These are phyloP conservation scores for Linum trigynum DNA, from an alignment of 345 rosid species.

Conservation along the genomic window DNA sequence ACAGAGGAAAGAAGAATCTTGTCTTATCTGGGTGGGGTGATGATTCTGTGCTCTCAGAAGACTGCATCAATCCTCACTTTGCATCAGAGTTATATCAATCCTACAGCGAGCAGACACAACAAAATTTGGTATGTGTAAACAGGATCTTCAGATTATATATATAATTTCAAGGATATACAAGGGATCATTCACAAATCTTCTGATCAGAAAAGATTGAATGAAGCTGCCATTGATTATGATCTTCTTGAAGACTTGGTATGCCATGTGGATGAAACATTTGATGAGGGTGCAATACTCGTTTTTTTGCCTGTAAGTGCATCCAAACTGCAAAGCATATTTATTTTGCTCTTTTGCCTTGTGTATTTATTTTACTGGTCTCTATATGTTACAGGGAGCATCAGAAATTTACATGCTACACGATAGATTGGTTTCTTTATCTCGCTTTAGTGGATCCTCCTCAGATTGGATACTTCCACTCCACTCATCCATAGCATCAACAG, in stretches of 20 bases:
- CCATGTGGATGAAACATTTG: constrained; percentile 69
- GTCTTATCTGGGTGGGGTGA: constrained; percentile 90
- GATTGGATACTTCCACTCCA: constrained; percentile 89
- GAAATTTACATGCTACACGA: constrained; percentile 68
- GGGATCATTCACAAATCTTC: constrained; percentile 5
- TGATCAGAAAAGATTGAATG: constrained; percentile 70
- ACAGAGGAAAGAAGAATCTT: constrained; percentile 86
- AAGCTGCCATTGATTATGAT: constrained; percentile 76
- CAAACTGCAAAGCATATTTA: background rate
- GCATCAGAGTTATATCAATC: constrained; percentile 46
- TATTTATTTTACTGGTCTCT: background rate
- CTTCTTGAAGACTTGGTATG: constrained; percentile 85
- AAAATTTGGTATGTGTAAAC: constrained; percentile 53
- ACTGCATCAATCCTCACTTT: constrained; percentile 56
- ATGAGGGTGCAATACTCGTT: constrained; percentile 72
- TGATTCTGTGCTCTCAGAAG: constrained; percentile 71
- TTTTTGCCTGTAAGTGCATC: constrained; percentile 66
- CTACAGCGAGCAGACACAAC: constrained; percentile 54
- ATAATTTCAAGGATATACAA: constrained; percentile 4
- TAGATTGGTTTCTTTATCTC: constrained; percentile 70
- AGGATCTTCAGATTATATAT: background rate
- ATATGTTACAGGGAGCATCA: constrained; percentile 51
- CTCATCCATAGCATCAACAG: constrained; percentile 68
- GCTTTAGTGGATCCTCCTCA: constrained; percentile 66
- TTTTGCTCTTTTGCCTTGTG: constrained; percentile 5